Conservation (phyloP, 371 early-diverging fungal species). For the Funneliformis caledonium region DNA sequence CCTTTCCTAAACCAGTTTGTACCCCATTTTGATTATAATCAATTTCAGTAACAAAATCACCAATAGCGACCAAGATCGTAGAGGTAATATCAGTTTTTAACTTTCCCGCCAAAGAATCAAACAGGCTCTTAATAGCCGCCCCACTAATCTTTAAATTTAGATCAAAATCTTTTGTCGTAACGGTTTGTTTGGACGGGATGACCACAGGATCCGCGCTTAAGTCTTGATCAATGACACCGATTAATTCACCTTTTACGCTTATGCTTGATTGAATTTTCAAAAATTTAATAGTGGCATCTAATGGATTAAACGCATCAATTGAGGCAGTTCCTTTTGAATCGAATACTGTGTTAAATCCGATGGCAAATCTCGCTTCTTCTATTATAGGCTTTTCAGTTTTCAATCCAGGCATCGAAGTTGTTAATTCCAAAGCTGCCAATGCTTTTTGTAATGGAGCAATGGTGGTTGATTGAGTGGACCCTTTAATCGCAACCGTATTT, state of each 20-base stretch:
- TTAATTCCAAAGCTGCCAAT: conserved; percentile 19
- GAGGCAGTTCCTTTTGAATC: conserved; percentile 27
- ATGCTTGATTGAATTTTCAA: conserved; percentile 25
- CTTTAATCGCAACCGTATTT: conserved; percentile 35
- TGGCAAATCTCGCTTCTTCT: conserved; percentile 14
- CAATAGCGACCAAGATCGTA: conserved; percentile 15
- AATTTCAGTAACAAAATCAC: conserved; percentile 34
- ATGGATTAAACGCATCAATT: conserved; percentile 40
- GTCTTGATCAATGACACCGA: conserved; percentile 35
- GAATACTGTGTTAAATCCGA: conserved; percentile 23
- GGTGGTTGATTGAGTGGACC: conserved; percentile 13
- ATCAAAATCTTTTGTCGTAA: conserved; percentile 33
- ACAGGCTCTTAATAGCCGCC: conserved; percentile 30
- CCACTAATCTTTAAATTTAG: conserved; percentile 26
- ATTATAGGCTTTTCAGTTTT: conserved; percentile 2
- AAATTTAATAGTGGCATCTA: conserved; percentile 36
- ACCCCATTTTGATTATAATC: conserved; percentile 36
- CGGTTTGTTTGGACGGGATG: neutral
- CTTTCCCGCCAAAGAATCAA: conserved; percentile 20
- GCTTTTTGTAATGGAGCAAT: conserved; percentile 35
- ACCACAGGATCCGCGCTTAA: conserved; percentile 24
- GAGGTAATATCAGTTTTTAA: conserved; percentile 10
- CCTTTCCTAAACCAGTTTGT: conserved; percentile 28
- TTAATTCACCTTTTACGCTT: neutral
- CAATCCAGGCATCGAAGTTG: conserved; percentile 33